These are phyloP conservation scores for Nakaseomyces glabratus DNA, from an alignment of 1,139 yeast genomes.

Conservation along the genomic window DNA sequence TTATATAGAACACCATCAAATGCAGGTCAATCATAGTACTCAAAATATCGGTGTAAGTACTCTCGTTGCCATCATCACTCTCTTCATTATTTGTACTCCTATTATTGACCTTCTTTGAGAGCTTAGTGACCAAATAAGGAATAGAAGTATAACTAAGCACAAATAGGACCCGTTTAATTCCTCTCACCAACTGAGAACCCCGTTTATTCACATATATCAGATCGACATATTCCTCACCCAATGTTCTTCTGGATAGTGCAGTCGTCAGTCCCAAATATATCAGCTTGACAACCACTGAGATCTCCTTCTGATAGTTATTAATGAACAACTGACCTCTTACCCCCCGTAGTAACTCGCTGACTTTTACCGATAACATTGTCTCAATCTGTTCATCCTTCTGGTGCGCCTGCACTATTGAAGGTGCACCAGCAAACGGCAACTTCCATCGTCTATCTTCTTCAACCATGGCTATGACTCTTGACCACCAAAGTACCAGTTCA, in stretches of 20 bases:
- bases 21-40: constrained; percentile 57
- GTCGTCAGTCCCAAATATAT: constrained; percentile 67
- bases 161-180: constrained; percentile 42
- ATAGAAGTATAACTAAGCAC: constrained; percentile 46
- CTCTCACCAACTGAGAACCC: constrained; percentile 44
- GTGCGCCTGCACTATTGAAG: constrained; percentile 62
- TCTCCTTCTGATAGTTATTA: constrained; percentile 54
- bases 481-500: too few species aligned
- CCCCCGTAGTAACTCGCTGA: constrained; percentile 43
- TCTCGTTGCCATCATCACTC: constrained; percentile 27
- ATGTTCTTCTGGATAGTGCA: constrained; percentile 61
- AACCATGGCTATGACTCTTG: too few species aligned
- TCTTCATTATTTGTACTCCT: constrained; percentile 15
- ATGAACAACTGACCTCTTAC: constrained; percentile 57
- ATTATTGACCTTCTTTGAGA: constrained; percentile 13
- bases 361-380: constrained; percentile 42
- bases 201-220: constrained; percentile 53
- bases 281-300: constrained; percentile 49
- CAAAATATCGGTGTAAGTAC: constrained; percentile 26
- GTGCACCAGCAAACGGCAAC: constrained; percentile 38
- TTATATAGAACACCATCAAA: constrained; percentile 71
- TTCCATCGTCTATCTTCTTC: too few species aligned
- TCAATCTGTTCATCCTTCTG: constrained; percentile 80
- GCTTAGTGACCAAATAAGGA: constrained; percentile 43
- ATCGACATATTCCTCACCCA: constrained; percentile 94